phyloP scores from a whole-genome alignment of 208 protist genomes.

The Angomonas ambiguus region DNA sequence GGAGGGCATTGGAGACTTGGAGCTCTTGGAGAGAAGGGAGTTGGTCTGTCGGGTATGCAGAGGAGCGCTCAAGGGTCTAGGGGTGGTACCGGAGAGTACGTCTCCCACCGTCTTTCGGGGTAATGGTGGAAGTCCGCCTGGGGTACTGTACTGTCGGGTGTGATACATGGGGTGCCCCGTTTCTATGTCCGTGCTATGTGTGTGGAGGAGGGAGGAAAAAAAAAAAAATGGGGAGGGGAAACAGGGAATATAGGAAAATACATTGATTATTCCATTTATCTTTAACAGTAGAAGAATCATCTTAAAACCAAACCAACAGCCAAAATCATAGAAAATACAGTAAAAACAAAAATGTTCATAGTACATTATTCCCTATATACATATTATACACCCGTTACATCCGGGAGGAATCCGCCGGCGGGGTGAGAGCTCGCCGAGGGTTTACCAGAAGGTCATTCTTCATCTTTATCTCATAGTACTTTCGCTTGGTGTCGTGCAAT shows the following conservation, averaged over 20 bases:
- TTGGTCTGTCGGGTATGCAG: not conserved
- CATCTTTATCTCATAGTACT: slow-evolving; percentile 93
- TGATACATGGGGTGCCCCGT: not conserved
- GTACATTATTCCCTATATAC: not conserved
- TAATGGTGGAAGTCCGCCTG: not conserved
- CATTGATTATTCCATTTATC: too few relatives aligned
- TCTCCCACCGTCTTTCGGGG: not conserved
- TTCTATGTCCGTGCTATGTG: too few relatives aligned
- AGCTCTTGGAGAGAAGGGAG: not conserved
- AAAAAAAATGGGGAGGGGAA: slow-evolving; percentile 31
- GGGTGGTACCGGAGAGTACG: not conserved
- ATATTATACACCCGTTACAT: slow-evolving; percentile 2
- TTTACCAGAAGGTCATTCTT: slow-evolving; percentile 50
- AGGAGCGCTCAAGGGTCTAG: not conserved
- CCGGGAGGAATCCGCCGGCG: not conserved
- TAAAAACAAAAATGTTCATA: slow-evolving; percentile 1
- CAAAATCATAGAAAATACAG: slow-evolving; percentile 11
- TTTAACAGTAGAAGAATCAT: too few relatives aligned
- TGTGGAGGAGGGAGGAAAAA: too few relatives aligned
- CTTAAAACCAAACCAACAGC: slow-evolving; percentile 45
- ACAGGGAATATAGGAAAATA: slow-evolving; percentile 4
- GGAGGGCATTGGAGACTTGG: not conserved
- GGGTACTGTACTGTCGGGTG: not conserved
- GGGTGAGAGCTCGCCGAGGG: not conserved
- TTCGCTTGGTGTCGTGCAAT: slow-evolving; percentile 92